Conservation (phyloP, 805 yeast species). For the Candida ponderosae region DNA sequence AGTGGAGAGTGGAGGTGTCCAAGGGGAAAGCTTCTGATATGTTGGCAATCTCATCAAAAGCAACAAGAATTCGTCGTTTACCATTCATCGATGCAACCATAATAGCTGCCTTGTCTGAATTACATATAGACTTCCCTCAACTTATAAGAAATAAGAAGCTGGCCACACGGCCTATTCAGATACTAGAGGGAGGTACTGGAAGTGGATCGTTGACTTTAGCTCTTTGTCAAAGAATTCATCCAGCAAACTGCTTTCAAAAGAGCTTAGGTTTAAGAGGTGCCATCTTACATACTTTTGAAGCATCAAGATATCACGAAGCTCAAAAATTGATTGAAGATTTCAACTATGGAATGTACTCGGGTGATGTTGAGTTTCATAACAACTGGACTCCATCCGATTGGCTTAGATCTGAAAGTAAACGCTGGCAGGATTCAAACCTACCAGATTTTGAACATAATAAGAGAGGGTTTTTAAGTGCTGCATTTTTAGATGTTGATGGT, state of each 20-base stretch:
- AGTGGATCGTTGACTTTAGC: constrained; percentile 43
- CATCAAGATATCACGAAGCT: constrained; percentile 36
- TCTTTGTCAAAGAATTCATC: constrained; percentile 33
- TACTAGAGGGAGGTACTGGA: constrained; percentile 48
- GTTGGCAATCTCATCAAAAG: constrained; percentile 37
- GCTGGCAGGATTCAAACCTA: constrained; percentile 16
- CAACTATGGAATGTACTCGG: constrained; percentile 32
- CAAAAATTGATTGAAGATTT: constrained; percentile 30
- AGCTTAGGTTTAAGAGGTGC: constrained; percentile 30
- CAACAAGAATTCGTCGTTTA: constrained; percentile 41
- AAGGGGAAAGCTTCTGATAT: constrained; percentile 30
- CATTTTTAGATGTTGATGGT: constrained; percentile 40
- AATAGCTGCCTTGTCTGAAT: constrained; percentile 37
- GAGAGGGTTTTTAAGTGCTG: constrained; percentile 31
- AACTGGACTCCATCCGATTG: constrained; percentile 33
- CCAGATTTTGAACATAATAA: constrained; percentile 12
- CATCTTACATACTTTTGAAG: constrained; percentile 37
- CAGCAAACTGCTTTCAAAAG: constrained; percentile 31
- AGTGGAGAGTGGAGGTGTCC: constrained; percentile 18
- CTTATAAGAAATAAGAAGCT: constrained; percentile 7
- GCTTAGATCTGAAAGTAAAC: constrained; percentile 21
- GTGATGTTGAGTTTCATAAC: constrained; percentile 39
- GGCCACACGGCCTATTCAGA: constrained; percentile 26
- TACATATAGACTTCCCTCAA: constrained; percentile 34
- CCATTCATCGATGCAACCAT: constrained; percentile 43